Evolutionary conservation across 2,329 filamentous ascomycete species (phyloP), one percentile per base, ranked within the genome.

Genomic region (Fusarium oxysporum): DNA sequence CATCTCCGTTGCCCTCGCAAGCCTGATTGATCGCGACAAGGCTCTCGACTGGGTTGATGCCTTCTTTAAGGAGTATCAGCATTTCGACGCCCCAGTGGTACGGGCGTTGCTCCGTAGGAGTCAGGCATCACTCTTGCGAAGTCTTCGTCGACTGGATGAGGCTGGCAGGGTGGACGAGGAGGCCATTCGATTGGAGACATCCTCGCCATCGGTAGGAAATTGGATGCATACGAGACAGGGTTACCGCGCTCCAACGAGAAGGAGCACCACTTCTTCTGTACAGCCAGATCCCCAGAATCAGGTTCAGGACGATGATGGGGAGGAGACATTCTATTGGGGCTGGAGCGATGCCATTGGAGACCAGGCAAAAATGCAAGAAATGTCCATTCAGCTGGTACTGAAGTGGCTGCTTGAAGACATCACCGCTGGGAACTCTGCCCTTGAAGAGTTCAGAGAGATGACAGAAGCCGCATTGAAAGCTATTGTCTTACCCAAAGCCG

Each of bases 121-220:
- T 28, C 5, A 54, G 50, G 50, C 33, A 17, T 54, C 23, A 40
- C 50, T 54, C 23, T 10, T 54, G 50, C 33, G 33, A 40, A 54
- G 50, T 38, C 50, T 54, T 40, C 23, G 50, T 54, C 50, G 50
- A 13, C 13, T 13, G 2, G 23, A 54, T 25, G 33, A 54, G 19
- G 50, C 50, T 6, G 8, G 2, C 7, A 17, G 6, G 7, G 13
- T 28, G 1, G 23, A 54, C 3, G 50, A 54, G 50, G 14, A n/a
- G 35, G 50, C 33, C 21, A n/a, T 33, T n/a, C 19, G 2, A 28
- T 38, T 40, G 19, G 50, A 54, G 13, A 21, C 33, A 40, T 54
- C 19, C 19, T 1, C 8, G 3, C 50, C 33, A n/a, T 17, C 33
- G 5, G 23, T 40, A 6, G 50, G 50, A 0, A 54, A 28, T 12